phyloP scores from a whole-genome alignment of 2,329 filamentous ascomycete genomes.

The Alternaria infectoria region DNA sequence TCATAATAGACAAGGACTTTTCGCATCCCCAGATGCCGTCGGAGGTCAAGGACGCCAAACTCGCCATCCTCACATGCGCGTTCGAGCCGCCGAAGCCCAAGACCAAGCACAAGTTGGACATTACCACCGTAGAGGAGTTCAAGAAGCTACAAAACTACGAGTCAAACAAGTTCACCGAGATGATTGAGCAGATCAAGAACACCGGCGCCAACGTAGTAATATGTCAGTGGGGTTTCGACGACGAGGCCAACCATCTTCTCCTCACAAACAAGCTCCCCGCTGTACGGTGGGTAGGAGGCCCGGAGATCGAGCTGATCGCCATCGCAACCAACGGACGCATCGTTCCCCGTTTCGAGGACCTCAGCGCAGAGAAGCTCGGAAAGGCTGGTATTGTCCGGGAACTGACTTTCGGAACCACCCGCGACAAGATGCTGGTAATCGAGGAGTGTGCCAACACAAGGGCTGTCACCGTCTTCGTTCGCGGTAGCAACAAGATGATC shows the following conservation, averaged over 20 bases:
- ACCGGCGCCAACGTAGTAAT: slow-evolving; percentile 97
- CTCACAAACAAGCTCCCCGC: slow-evolving; percentile 96
- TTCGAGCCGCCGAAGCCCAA: slow-evolving; percentile 99
- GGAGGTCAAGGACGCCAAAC: slow-evolving; percentile 92
- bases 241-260: slow-evolving; percentile 96
- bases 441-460: slow-evolving; percentile 98
- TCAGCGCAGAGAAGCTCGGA: slow-evolving; percentile 89
- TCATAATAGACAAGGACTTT: slow-evolving; percentile 99
- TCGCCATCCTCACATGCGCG: slow-evolving; percentile 95
- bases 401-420: slow-evolving; percentile 95
- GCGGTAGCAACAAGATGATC: slow-evolving; percentile 99
- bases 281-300: slow-evolving; percentile 96
- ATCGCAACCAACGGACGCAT: slow-evolving; percentile 98
- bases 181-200: slow-evolving; percentile 98
- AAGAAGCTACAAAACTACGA: slow-evolving; percentile 97
- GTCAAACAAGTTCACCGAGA: slow-evolving; percentile 93
- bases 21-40: slow-evolving; percentile 99
- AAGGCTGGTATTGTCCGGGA: slow-evolving; percentile 88
- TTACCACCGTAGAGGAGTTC: slow-evolving; percentile 96
- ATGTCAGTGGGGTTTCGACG: slow-evolving; percentile 99
- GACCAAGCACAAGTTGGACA: slow-evolving; percentile 99
- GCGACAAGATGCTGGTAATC: slow-evolving; percentile 99
- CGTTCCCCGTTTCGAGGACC: slow-evolving; percentile 94
- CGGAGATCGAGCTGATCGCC: slow-evolving; percentile 97
- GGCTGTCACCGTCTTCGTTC: slow-evolving; percentile 93